Evolutionary conservation across 2,329 filamentous ascomycete genomes (phyloP).

Genomic region (Teratosphaeria epicoccoides): DNA sequence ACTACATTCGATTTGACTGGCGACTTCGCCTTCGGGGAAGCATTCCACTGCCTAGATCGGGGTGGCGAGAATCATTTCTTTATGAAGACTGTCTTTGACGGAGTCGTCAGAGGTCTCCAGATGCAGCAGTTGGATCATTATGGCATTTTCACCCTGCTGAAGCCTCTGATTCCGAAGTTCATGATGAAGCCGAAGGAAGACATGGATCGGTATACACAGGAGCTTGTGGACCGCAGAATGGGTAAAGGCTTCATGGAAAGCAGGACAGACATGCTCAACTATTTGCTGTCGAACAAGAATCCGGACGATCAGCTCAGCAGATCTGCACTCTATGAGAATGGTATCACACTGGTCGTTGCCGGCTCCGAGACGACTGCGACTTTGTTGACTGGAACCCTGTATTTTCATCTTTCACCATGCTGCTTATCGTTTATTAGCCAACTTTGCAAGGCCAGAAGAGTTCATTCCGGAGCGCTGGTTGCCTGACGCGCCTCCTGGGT

Average conservation of each 20-base stretch:
- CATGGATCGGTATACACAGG: slow-evolving; percentile 1
- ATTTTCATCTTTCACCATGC: slow-evolving; percentile 30
- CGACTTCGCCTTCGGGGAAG: slow-evolving; percentile 9
- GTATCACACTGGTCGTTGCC: slow-evolving; percentile 39
- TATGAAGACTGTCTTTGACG: slow-evolving; percentile 1
- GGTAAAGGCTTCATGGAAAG: background rate
- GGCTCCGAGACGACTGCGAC: slow-evolving; percentile 72
- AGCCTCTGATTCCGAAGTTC: slow-evolving; percentile 3
- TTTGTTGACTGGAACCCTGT: slow-evolving; percentile 57
- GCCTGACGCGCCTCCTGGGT: slow-evolving; percentile 6
- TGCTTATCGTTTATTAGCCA: background rate
- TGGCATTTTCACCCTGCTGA: slow-evolving; percentile 1
- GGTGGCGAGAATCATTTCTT: slow-evolving; percentile 4
- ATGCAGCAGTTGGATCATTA: background rate
- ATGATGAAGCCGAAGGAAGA: slow-evolving; percentile 4
- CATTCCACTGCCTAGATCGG: slow-evolving; percentile 6
- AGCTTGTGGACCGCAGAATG: slow-evolving; percentile 1
- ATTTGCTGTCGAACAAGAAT: slow-evolving; percentile 1
- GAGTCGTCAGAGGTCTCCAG: background rate
- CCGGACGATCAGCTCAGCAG: background rate
- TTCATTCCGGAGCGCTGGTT: slow-evolving; percentile 24
- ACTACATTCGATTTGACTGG: slow-evolving; percentile 9
- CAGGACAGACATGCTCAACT: slow-evolving; percentile 2
- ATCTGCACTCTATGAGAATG: background rate
- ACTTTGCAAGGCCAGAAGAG: slow-evolving; percentile 15